A percentile compares a stretch with the other conserved stretches of the same genome.
These are phyloP conservation scores for Houttuynia cordata DNA, from an alignment of 164 flowering plant species.

Conservation along the genomic window DNA sequence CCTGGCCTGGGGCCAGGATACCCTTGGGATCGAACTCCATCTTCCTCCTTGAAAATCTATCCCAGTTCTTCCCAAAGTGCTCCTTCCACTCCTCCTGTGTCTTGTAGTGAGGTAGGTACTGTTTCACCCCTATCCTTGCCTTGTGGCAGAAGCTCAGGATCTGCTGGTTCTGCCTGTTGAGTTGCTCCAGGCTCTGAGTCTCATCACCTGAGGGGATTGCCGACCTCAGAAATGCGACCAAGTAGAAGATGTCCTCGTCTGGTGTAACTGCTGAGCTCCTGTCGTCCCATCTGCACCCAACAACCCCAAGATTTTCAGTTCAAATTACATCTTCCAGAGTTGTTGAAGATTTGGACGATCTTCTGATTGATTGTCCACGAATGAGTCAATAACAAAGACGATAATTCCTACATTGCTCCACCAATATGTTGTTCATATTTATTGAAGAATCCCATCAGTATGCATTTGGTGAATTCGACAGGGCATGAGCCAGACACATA, in stretches of 20 bases:
- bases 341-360: not conserved
- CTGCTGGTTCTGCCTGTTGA: constrained; percentile 58
- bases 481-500: too few relatives aligned
- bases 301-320: not conserved
- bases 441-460: too few relatives aligned
- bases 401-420: too few relatives aligned
- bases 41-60: constrained; percentile 34
- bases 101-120: constrained; percentile 67
- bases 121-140: constrained; percentile 44
- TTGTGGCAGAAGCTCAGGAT: constrained; percentile 58
- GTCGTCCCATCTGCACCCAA: constrained; percentile 58
- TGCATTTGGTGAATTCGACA: too few relatives aligned
- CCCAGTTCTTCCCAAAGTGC: constrained; percentile 84
- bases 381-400: not conserved
- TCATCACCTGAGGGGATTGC: constrained; percentile 57
- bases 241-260: constrained; percentile 79
- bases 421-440: too few relatives aligned
- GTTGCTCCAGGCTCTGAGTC: constrained; percentile 34
- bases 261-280: constrained; percentile 76
- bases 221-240: constrained; percentile 72
- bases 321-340: not conserved
- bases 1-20: constrained; percentile 81
- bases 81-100: constrained; percentile 54
- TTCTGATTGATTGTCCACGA: not conserved
- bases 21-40: constrained; percentile 54